A percentile compares a stretch with the other conserved stretches of the same genome.
phyloP scores from a whole-genome alignment of 2,329 filamentous ascomycete genomes.

The Botrytis tulipae region DNA sequence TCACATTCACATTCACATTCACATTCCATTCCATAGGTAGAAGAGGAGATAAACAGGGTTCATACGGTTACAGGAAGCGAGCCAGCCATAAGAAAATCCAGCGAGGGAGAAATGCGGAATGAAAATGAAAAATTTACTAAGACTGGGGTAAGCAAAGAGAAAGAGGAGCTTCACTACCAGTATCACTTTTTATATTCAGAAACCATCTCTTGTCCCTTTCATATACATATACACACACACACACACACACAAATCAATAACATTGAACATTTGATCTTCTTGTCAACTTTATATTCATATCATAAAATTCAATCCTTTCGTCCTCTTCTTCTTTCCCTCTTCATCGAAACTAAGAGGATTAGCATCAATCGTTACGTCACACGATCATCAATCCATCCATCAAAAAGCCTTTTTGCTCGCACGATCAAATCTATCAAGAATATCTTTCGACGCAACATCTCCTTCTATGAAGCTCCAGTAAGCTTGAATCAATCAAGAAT shows the following conservation, averaged over 20 bases:
- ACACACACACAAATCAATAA: not conserved
- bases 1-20: not conserved
- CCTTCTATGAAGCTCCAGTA: conserved; percentile 17
- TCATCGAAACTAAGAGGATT: not conserved
- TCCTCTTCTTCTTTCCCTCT: not conserved
- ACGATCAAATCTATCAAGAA: not conserved
- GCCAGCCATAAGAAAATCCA: not conserved
- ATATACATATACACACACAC: not conserved
- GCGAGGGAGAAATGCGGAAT: conserved; percentile 3
- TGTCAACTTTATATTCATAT: not conserved
- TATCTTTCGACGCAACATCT: not conserved
- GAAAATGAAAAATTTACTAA: not conserved
- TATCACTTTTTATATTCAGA: not conserved
- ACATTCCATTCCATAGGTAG: not conserved
- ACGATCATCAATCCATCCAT: not conserved
- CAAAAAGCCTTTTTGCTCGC: not conserved
- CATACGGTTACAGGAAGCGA: not conserved
- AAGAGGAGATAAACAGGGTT: not conserved
- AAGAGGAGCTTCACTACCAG: not conserved
- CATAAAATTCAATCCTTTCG: not conserved
- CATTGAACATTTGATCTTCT: not conserved
- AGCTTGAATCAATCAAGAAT: conserved; percentile 23
- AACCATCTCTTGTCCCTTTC: not conserved
- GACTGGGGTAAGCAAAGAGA: not conserved
- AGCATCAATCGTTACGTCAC: not conserved